A percentile compares a stretch with the other conserved stretches of the same genome.
Evolutionary conservation across 805 yeast genomes (phyloP).

Genomic region (Phaffomyces antillensis): DNA sequence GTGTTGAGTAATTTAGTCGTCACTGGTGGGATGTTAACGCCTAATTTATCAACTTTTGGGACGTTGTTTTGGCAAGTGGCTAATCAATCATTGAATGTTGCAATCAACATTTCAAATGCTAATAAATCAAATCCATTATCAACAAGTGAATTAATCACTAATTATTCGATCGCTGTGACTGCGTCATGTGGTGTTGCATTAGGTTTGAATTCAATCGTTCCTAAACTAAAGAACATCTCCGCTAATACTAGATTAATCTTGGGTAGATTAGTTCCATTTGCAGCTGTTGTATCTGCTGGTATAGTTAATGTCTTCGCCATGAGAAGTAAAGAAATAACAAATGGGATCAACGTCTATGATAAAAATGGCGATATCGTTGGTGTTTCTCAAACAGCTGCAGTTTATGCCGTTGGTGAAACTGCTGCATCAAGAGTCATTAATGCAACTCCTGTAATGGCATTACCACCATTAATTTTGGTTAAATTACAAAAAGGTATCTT

Average conservation of each 20-base stretch:
- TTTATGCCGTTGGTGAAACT: conserved; percentile 93
- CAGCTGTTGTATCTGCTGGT: conserved; percentile 98
- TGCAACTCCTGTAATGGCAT: conserved; percentile 95
- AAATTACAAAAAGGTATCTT: conserved; percentile 65
- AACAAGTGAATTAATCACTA: conserved; percentile 66
- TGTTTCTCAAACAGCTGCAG: conserved; percentile 78
- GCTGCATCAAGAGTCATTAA: conserved; percentile 92
- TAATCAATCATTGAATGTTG: conserved; percentile 94
- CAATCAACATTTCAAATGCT: conserved; percentile 92
- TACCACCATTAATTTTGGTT: conserved; percentile 84
- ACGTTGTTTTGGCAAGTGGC: conserved; percentile 97
- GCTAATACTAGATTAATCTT: conserved; percentile 64
- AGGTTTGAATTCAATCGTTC: conserved; percentile 89
- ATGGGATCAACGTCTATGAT: conserved; percentile 72
- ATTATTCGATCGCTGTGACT: conserved; percentile 81
- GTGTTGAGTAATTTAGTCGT: conserved; percentile 91
- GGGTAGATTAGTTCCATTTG: conserved; percentile 91
- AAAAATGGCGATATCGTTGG: conserved; percentile 62
- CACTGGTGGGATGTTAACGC: conserved; percentile 97
- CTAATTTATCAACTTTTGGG: conserved; percentile 82
- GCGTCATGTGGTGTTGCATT: conserved; percentile 95
- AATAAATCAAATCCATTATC: conserved; percentile 91
- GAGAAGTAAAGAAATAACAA: conserved; percentile 91
- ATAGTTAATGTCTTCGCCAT: conserved; percentile 91
- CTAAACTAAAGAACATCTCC: conserved; percentile 63